Conservation (phyloP, 2,329 filamentous ascomycete species). For the Pseudofabraea citricarpa region DNA sequence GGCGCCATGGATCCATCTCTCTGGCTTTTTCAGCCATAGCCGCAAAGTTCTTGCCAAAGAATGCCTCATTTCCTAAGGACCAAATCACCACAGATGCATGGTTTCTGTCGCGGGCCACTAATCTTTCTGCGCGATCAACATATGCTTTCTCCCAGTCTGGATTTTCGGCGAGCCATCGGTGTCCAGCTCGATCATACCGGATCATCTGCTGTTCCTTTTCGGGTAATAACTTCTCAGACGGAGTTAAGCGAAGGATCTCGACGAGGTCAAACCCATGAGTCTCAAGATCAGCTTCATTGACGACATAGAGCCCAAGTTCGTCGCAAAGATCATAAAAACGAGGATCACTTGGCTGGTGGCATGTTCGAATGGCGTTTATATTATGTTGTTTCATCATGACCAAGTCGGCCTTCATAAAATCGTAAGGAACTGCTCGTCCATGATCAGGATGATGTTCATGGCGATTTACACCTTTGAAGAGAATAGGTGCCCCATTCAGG, state of each 20-base stretch:
- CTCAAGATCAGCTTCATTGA: slow-evolving; percentile 43
- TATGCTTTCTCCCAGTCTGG: slow-evolving; percentile 42
- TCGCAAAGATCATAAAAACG: slow-evolving; percentile 55
- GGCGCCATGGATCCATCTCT: slow-evolving; percentile 1
- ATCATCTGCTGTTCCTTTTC: slow-evolving; percentile 13
- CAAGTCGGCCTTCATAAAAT: slow-evolving; percentile 51
- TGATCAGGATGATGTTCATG: slow-evolving; percentile 62
- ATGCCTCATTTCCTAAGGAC: slow-evolving; percentile 51
- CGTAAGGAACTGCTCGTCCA: slow-evolving; percentile 45
- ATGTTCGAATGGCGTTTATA: slow-evolving; percentile 63
- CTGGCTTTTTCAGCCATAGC: slow-evolving; percentile 38
- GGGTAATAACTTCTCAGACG: neutral
- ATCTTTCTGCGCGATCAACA: slow-evolving; percentile 44
- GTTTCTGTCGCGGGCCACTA: slow-evolving; percentile 49
- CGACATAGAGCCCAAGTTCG: slow-evolving; percentile 57
- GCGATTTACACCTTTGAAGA: slow-evolving; percentile 48
- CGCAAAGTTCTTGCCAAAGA: slow-evolving; percentile 47
- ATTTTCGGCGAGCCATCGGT: slow-evolving; percentile 37
- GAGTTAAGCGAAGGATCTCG: neutral
- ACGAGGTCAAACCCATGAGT: slow-evolving; percentile 38
- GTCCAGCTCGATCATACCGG: slow-evolving; percentile 31
- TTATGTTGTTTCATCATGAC: slow-evolving; percentile 66
- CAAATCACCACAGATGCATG: slow-evolving; percentile 49
- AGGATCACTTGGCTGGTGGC: slow-evolving; percentile 58
- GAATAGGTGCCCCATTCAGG: slow-evolving; percentile 45